Percentiles rank a stretch among this genome's conserved stretches.
Conservation (phyloP, 345 rosid species). For the Xanthoceras sorbifolium region DNA sequence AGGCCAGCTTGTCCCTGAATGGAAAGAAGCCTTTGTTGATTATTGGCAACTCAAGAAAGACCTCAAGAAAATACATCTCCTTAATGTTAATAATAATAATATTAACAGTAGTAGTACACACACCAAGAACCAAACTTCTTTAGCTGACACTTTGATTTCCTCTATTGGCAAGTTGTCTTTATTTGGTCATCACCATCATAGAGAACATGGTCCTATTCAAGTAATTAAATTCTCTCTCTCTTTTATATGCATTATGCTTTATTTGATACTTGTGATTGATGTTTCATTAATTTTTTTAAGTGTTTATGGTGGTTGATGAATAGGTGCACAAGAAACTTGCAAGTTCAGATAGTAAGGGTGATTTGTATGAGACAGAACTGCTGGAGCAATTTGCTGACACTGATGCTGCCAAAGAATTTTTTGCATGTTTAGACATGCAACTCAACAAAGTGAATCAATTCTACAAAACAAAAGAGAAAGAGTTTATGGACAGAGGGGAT, state of each 20-base stretch:
- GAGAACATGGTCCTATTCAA: slow-evolving; percentile 68
- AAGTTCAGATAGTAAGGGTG: slow-evolving; percentile 61
- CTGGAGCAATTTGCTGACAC: slow-evolving; percentile 75
- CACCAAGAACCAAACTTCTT: slow-evolving; percentile 23
- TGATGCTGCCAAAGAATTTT: slow-evolving; percentile 79
- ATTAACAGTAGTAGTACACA: slow-evolving; percentile 11
- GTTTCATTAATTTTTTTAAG: not conserved
- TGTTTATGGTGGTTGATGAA: slow-evolving; percentile 3
- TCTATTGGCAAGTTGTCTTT: slow-evolving; percentile 48
- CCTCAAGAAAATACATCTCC: slow-evolving; percentile 60
- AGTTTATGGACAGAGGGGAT: slow-evolving; percentile 90
- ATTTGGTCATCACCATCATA: slow-evolving; percentile 40
- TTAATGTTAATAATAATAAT: slow-evolving; percentile 11
- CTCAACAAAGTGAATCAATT: slow-evolving; percentile 97
- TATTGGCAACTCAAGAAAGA: slow-evolving; percentile 88
- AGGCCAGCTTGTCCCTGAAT: slow-evolving; percentile 94
- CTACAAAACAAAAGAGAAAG: slow-evolving; percentile 77
- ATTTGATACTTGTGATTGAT: not conserved
- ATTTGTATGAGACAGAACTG: slow-evolving; percentile 83
- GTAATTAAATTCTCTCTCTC: slow-evolving; percentile 35
- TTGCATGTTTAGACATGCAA: slow-evolving; percentile 70
- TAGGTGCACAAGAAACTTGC: slow-evolving; percentile 85
- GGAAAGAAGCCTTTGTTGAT: slow-evolving; percentile 98
- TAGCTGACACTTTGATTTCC: slow-evolving; percentile 40
- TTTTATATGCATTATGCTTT: not conserved